Conservation (phyloP, 371 early-diverging fungal genomes). For the Syncephalastrum sp. region DNA sequence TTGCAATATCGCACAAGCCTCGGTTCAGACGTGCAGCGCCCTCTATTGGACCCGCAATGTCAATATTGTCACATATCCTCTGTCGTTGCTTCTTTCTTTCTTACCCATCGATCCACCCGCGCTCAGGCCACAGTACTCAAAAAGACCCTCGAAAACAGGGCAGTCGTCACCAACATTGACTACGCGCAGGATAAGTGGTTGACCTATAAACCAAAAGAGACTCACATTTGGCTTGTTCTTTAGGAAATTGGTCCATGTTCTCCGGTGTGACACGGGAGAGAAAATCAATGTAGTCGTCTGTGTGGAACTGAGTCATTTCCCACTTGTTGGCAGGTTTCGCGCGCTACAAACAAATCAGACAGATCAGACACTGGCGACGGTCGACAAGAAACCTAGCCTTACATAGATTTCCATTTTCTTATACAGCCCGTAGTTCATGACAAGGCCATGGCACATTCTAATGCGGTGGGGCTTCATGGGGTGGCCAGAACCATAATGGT, state of each 20-base stretch:
- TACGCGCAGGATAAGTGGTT: constrained; percentile 34
- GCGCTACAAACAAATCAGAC: constrained; percentile 19
- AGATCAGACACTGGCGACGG: not conserved
- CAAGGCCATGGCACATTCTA: constrained; percentile 90
- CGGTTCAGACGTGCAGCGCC: constrained; percentile 86
- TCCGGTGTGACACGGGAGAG: constrained; percentile 86
- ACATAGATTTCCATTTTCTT: constrained; percentile 76
- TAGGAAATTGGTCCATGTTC: constrained; percentile 64
- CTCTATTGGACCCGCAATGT: constrained; percentile 26
- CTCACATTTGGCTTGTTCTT: constrained; percentile 73
- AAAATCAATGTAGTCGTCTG: constrained; percentile 96
- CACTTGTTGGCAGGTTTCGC: constrained; percentile 75
- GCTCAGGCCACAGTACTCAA: constrained; percentile 86
- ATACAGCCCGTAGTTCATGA: constrained; percentile 87
- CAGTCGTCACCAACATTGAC: constrained; percentile 78
- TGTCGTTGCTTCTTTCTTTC: not conserved
- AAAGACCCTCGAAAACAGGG: constrained; percentile 91
- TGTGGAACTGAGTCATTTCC: constrained; percentile 95
- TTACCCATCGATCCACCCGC: constrained; percentile 89
- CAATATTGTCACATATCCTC: too few relatives aligned
- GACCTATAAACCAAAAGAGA: not conserved
- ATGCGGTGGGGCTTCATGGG: constrained; percentile 99
- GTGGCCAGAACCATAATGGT: constrained; percentile 75
- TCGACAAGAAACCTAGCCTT: constrained; percentile 5
- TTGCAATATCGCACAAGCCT: constrained; percentile 90